Conservation (phyloP, 2,329 filamentous ascomycete species). For the Graphiopsis chlorocephala region DNA sequence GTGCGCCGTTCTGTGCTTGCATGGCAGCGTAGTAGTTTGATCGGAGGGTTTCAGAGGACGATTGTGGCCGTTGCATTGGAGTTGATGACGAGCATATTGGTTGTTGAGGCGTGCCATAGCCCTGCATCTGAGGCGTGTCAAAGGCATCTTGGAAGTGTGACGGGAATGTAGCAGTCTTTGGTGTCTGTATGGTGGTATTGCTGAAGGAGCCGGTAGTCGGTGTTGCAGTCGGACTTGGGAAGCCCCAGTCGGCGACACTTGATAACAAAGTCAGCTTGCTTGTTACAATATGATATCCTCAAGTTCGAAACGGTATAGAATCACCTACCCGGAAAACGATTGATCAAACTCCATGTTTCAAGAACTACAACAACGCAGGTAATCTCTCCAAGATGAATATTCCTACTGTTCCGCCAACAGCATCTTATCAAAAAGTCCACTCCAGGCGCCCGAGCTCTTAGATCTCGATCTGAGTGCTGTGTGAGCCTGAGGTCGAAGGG, state of each 20-base stretch:
- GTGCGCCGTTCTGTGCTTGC: slow-evolving; percentile 20
- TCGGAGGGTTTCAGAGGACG: slow-evolving; percentile 27
- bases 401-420: slow-evolving; percentile 14
- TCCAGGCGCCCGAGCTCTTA: slow-evolving; percentile 11
- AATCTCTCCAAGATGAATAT: slow-evolving; percentile 15
- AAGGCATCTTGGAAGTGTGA: slow-evolving; percentile 52
- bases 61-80: slow-evolving; percentile 26
- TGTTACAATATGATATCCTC: slow-evolving; percentile 17
- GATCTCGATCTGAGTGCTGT: slow-evolving; percentile 15
- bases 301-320: neutral
- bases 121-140: slow-evolving; percentile 46
- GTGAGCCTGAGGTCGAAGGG: slow-evolving; percentile 9
- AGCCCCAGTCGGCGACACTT: slow-evolving; percentile 48
- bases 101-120: slow-evolving; percentile 36
- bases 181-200: slow-evolving; percentile 43
- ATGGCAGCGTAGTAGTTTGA: slow-evolving; percentile 28
- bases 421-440: slow-evolving; percentile 13
- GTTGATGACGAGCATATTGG: slow-evolving; percentile 28
- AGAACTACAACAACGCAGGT: slow-evolving; percentile 13
- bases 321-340: slow-evolving; percentile 23
- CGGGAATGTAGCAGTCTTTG: slow-evolving; percentile 42
- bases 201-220: slow-evolving; percentile 42
- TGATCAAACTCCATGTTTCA: slow-evolving; percentile 27
- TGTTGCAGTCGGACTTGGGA: slow-evolving; percentile 50
- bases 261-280: slow-evolving; percentile 17